Percentiles rank a stretch among this genome's conserved stretches.
phyloP scores from a whole-genome alignment of 2,329 filamentous ascomycete species.

The Grosmannia penicillata region DNA sequence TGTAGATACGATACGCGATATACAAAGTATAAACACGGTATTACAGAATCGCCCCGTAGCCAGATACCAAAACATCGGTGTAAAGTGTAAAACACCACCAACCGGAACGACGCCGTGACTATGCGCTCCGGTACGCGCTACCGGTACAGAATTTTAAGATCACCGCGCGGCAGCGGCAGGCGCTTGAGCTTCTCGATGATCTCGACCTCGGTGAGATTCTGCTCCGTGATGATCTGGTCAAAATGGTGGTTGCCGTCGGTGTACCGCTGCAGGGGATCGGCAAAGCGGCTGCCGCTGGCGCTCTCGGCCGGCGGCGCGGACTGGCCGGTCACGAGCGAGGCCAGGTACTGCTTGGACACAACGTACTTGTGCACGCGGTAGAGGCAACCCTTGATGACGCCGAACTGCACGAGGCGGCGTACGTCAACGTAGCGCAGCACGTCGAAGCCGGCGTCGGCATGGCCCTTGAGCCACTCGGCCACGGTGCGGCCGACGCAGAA shows the following conservation, averaged over 20 bases:
- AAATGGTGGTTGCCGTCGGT: slow-evolving; percentile 63
- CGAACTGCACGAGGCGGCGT: slow-evolving; percentile 85
- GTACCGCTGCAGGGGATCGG: slow-evolving; percentile 47
- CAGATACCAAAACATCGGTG: too few species aligned
- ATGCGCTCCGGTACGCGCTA: too few species aligned
- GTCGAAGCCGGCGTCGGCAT: slow-evolving; percentile 49
- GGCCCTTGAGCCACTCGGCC: slow-evolving; percentile 70
- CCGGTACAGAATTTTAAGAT: slow-evolving; percentile 38
- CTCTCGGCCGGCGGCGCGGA: slow-evolving; percentile 18
- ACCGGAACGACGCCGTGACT: neutral
- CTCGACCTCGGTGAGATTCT: slow-evolving; percentile 53
- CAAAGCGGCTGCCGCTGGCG: slow-evolving; percentile 15
- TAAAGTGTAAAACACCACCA: neutral
- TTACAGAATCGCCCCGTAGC: too few species aligned
- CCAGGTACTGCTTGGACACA: slow-evolving; percentile 49
- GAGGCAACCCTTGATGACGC: slow-evolving; percentile 85
- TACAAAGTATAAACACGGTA: neutral
- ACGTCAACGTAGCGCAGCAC: slow-evolving; percentile 70
- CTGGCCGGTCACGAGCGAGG: slow-evolving; percentile 38
- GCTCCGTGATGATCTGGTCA: slow-evolving; percentile 70
- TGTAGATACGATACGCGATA: too few species aligned
- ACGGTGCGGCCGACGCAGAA: slow-evolving; percentile 73
- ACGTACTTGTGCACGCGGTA: slow-evolving; percentile 91
- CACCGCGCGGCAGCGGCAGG: slow-evolving; percentile 36
- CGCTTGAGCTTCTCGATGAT: slow-evolving; percentile 54